Conservation (phyloP, 345 rosid genomes). For the Arabidopsis thaliana region DNA sequence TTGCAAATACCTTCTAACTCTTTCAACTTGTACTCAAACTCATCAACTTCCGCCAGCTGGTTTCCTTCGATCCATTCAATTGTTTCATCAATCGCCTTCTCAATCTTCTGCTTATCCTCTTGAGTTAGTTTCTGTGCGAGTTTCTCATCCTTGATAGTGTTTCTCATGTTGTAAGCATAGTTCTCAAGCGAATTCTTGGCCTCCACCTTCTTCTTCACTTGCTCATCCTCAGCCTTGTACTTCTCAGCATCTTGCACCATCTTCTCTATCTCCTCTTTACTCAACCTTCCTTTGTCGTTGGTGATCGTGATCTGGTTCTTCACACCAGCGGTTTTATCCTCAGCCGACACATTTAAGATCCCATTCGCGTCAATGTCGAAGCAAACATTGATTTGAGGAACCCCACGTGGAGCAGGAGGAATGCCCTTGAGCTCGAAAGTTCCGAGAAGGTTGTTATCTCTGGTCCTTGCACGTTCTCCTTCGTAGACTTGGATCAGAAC, state of each 20-base stretch:
- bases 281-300: slow-evolving; percentile 55
- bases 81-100: slow-evolving; percentile 49
- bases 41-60: slow-evolving; percentile 54
- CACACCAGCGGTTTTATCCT: slow-evolving; percentile 56
- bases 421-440: slow-evolving; percentile 56
- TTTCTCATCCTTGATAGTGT: slow-evolving; percentile 53
- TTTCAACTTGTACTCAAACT: slow-evolving; percentile 54
- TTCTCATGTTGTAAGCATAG: slow-evolving; percentile 55
- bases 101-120: slow-evolving; percentile 45
- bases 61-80: slow-evolving; percentile 55
- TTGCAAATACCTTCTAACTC: slow-evolving; percentile 52
- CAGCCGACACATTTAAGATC: slow-evolving; percentile 51
- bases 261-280: slow-evolving; percentile 55
- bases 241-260: slow-evolving; percentile 56
- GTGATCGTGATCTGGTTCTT: slow-evolving; percentile 56
- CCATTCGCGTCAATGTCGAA: slow-evolving; percentile 55
- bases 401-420: slow-evolving; percentile 58
- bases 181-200: slow-evolving; percentile 54
- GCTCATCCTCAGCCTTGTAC: slow-evolving; percentile 55
- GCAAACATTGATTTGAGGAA: slow-evolving; percentile 53
- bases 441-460: slow-evolving; percentile 56
- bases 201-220: slow-evolving; percentile 56
- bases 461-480: slow-evolving; percentile 57
- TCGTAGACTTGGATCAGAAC: slow-evolving; percentile 58
- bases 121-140: slow-evolving; percentile 45